These are phyloP conservation scores for Pseudogymnoascus destructans DNA, from an alignment of 2,329 filamentous ascomycete genomes.

Conservation along the genomic window DNA sequence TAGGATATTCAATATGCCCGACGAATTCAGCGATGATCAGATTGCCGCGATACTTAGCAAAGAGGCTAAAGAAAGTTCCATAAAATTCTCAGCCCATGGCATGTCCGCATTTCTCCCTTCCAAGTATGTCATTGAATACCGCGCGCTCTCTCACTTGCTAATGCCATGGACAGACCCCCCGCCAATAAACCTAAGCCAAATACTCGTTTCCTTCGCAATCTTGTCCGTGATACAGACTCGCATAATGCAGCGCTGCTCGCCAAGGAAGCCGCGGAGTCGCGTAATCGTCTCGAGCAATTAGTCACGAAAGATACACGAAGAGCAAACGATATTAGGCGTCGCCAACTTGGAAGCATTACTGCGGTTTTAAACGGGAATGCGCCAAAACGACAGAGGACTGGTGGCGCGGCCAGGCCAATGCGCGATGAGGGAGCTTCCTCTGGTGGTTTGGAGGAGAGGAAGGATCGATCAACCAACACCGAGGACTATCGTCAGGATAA, in stretches of 20 bases:
- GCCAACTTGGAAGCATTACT: conserved; percentile 48
- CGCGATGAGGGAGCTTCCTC: background rate
- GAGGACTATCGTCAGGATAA: background rate
- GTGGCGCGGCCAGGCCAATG: background rate
- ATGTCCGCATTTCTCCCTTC: conserved; percentile 51
- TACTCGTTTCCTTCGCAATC: conserved; percentile 74
- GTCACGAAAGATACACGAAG: conserved; percentile 32
- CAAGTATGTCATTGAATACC: conserved; percentile 30
- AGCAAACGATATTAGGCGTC: conserved; percentile 37
- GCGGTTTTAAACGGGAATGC: conserved; percentile 38
- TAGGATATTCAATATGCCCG: conserved; percentile 15
- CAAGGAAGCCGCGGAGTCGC: conserved; percentile 70
- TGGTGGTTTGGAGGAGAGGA: background rate
- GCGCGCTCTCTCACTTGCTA: background rate
- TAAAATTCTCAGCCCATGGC: conserved; percentile 63
- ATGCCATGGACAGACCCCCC: conserved; percentile 28
- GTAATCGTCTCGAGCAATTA: conserved; percentile 52
- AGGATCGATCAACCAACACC: background rate
- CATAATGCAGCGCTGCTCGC: conserved; percentile 82
- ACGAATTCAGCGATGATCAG: conserved; percentile 60
- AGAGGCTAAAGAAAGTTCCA: conserved; percentile 62
- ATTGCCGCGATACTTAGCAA: conserved; percentile 66
- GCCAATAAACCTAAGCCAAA: conserved; percentile 72
- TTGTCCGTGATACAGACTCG: conserved; percentile 74
- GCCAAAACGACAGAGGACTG: conserved; percentile 17